phyloP scores from a whole-genome alignment of 2,329 filamentous ascomycete species.

The Cytospora mali region DNA sequence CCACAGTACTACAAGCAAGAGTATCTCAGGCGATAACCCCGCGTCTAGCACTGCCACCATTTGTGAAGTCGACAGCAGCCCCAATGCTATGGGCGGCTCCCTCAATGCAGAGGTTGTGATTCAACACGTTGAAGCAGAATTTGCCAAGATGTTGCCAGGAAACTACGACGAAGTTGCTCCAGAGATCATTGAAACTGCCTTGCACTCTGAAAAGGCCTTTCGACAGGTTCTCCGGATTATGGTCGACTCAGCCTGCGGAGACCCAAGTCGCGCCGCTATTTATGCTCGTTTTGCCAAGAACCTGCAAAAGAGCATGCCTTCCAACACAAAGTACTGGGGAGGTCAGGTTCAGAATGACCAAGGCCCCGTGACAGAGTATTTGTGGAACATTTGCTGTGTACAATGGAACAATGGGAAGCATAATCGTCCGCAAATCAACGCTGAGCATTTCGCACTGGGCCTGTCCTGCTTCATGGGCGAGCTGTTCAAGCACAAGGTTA shows the following conservation, averaged over 20 bases:
- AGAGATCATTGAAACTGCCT: not conserved
- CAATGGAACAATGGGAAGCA: not conserved
- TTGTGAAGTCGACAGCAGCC: not conserved
- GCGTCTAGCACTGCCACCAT: not conserved
- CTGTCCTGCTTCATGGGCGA: slow-evolving; percentile 9
- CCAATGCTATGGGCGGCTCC: not conserved
- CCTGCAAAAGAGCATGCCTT: not conserved
- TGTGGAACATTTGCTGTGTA: not conserved
- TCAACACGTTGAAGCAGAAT: not conserved
- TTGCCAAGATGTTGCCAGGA: not conserved
- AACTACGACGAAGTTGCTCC: not conserved
- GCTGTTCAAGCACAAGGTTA: not conserved
- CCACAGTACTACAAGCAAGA: too few relatives aligned
- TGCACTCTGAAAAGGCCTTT: not conserved
- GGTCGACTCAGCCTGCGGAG: not conserved
- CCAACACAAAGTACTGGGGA: not conserved
- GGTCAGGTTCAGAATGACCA: not conserved
- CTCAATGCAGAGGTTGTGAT: not conserved
- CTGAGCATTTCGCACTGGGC: slow-evolving; percentile 7
- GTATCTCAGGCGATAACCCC: not conserved
- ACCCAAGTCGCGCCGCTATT: not conserved
- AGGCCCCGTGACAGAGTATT: not conserved
- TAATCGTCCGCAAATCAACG: not conserved
- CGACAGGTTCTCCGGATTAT: not conserved
- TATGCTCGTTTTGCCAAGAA: not conserved